Base-by-base conservation (phyloP, 306 rosid genomes). In the Vicia faba region DNA sequence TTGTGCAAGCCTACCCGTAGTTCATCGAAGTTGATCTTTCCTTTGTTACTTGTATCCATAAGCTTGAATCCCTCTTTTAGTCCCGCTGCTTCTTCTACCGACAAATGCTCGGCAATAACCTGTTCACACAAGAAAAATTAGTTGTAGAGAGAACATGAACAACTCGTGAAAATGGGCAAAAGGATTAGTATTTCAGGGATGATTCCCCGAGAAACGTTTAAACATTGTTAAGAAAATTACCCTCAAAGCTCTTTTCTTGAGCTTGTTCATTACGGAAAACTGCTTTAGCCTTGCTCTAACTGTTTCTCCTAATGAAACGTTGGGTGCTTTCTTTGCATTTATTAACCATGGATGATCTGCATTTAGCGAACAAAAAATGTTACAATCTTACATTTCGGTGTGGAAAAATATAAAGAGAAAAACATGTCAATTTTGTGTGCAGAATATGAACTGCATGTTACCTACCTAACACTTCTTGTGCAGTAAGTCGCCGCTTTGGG, bases 311-410 rank as follows among this genome's bases (percentile, higher is more conserved):
- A 93, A 80, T 6, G 96, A 88, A 70, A 93, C 90, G 80, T 93
- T 85, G n/a, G 99, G 89, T 79, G 96, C 99, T 57, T 76, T 93
- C 80, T 93, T 87, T 46, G 89, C 90, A 84, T 93, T 85, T 69
- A 75, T 88, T 69, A 93, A 61, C 99, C 99, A 93, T 49, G 99
- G 88, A 79, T 93, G 99, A 79, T 90, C 99, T 93, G 88, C 88
- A 80, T 64, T 78, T 25, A 31, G 51, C 14, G 43, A 77, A 86
- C 58, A 49, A 55, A 73, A 35, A 51, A 61, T 12, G 63, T 67
- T 57, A 62, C 0, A 8, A 40, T 70, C 62, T 29, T 33, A 50
- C 55, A 44, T 64, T 75, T 68, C 38, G 28, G 13, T 46, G 49
- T 44, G 28, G 41, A 29, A 44, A 76, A 35, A 7, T 66, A 29